phyloP scores from a whole-genome alignment of 768 basidiomycete species.

The Lactifluus piperatus region DNA sequence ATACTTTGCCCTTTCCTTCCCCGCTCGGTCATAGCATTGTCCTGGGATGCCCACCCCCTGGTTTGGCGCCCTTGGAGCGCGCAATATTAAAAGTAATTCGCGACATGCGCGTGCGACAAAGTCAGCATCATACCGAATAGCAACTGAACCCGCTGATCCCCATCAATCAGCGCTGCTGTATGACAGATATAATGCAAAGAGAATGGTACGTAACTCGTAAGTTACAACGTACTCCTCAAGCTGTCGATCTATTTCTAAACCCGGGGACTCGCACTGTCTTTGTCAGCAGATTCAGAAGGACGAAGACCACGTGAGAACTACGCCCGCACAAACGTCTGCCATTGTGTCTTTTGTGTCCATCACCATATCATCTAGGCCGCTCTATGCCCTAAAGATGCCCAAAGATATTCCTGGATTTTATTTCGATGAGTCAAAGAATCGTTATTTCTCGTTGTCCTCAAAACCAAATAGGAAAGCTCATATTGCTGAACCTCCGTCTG shows the following conservation, averaged over 20 bases:
- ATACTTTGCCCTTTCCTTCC: too few species aligned
- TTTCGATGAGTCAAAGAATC: slow-evolving; percentile 20
- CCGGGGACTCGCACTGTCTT: neutral
- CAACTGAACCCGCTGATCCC: slow-evolving; percentile 1
- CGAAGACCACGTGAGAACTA: neutral
- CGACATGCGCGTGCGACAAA: neutral
- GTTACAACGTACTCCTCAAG: neutral
- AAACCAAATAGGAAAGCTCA: neutral
- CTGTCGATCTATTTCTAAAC: neutral
- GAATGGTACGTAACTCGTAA: neutral
- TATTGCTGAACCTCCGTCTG: neutral
- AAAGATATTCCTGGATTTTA: slow-evolving; percentile 25
- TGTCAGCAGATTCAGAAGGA: neutral
- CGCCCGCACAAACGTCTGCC: neutral
- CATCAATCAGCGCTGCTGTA: neutral
- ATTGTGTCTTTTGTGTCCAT: neutral
- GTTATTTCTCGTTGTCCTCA: slow-evolving; percentile 24
- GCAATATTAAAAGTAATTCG: neutral
- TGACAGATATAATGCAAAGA: neutral
- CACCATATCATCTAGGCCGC: neutral
- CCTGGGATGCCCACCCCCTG: too few species aligned
- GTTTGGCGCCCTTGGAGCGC: neutral
- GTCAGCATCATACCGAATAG: neutral
- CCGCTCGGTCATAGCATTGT: too few species aligned
- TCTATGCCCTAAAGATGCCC: slow-evolving; percentile 15